Base-by-base conservation (phyloP, 2,329 filamentous ascomycete species). In the Nemania bipapillata region DNA sequence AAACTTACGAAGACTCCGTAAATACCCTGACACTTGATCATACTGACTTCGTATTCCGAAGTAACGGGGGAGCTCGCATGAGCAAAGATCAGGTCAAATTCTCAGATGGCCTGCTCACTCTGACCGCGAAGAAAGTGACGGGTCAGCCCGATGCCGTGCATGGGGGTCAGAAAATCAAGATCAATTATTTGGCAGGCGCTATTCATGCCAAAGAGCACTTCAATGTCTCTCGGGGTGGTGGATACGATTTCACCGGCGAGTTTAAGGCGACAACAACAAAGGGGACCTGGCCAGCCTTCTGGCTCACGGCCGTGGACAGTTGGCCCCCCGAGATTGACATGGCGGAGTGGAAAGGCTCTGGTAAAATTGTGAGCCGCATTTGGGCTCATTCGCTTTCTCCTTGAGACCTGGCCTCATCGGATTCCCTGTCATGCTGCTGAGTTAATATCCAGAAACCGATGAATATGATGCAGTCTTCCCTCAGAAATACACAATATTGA, bases 321-420 rank as follows among this genome's bases (percentile, higher is more conserved):
- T 89, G 87, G 86, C 86, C 86, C 17, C 87, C 86, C 0, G 87
- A 88, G 81, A 83, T 89, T 63, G 86, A 89, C 74, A 81, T 89
- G 77, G 86, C 86, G 1, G 86, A 89, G 76, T 89, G 86, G 86
- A 89, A 88, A 74, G 86, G 86, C n/a, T 81, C 76, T 37, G 86
- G 85, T 17, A 83, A 86, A 73, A 84, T 87, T 67, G 68, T 70
- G 37, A 70, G 68, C n/a, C 20, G 20, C 5, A 17, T 50, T n/a
- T 15, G 8, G 9, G 1, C 9, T 30, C 22, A 20, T 17, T 28
- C 45, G 24, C 20, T 7, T 22, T 22, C 6, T 24, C 15, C 24
- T 6, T 2, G 1, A 30, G 11, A 12, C 7, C n/a, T 7, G 4
- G 12, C 40, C 15, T 45, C 5, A n/a, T 3, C 40, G 15, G 15